Conservation (phyloP, 164 flowering plant genomes). For the Warburgia ugandensis region DNA sequence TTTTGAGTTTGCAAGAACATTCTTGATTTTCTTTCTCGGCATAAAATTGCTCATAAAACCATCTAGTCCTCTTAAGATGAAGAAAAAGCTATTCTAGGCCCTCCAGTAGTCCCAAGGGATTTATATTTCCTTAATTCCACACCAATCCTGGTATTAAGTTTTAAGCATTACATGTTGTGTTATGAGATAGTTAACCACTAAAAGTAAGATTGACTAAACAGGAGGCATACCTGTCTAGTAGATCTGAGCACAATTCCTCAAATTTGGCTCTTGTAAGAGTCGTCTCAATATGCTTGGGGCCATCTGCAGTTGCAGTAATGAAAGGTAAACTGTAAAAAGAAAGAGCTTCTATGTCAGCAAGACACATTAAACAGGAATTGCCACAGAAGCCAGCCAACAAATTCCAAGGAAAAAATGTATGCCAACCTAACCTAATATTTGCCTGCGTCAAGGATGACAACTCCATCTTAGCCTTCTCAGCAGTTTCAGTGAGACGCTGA, state of each 20-base stretch:
- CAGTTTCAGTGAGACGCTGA: constrained; percentile 44
- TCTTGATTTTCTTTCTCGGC: too few species aligned
- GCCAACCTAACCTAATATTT: constrained; percentile 31
- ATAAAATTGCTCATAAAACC: too few species aligned
- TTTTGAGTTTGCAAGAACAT: too few species aligned
- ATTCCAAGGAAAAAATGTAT: too few species aligned
- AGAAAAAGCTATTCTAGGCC: too few species aligned
- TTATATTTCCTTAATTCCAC: too few species aligned
- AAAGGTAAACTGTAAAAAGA: constrained; percentile 55
- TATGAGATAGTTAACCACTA: too few species aligned
- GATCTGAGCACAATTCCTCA: constrained; percentile 74
- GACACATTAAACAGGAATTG: not conserved
- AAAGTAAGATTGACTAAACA: too few species aligned
- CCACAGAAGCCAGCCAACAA: not conserved
- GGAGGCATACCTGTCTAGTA: constrained; percentile 58
- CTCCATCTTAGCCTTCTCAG: constrained; percentile 58
- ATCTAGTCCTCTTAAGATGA: too few species aligned
- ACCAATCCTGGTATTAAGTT: too few species aligned
- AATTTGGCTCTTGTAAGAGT: constrained; percentile 79
- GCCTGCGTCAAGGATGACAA: constrained; percentile 46
- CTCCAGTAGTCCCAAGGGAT: too few species aligned
- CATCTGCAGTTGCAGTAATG: constrained; percentile 78
- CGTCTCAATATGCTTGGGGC: constrained; percentile 80
- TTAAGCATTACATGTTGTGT: too few species aligned
- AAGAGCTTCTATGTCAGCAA: not conserved